phyloP scores from a whole-genome alignment of 2,329 filamentous ascomycete species.

The Coleophoma eucalyptorum region DNA sequence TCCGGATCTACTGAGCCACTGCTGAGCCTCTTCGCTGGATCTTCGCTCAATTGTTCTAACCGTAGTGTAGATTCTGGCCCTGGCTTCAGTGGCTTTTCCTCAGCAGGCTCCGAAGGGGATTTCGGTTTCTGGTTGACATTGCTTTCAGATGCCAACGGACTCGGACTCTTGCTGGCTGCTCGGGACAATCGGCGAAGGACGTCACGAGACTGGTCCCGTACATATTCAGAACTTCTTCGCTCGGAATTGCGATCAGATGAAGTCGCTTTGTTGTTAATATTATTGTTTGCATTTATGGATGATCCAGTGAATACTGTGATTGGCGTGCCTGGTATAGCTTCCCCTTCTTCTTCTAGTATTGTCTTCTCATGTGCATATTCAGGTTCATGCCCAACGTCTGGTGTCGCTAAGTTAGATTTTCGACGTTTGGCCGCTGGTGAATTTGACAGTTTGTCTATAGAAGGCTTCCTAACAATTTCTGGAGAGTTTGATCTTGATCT shows the following conservation, averaged over 20 bases:
- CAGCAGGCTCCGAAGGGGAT: background rate
- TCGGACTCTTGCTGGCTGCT: constrained; percentile 10
- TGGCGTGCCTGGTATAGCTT: constrained; percentile 15
- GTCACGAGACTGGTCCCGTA: constrained; percentile 9
- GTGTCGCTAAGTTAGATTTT: background rate
- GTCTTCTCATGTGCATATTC: constrained; percentile 12
- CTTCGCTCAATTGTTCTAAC: background rate
- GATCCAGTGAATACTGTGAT: constrained; percentile 14
- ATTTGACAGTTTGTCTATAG: background rate
- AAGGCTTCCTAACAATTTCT: constrained; percentile 2
- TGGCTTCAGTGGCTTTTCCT: background rate
- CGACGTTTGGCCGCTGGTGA: background rate
- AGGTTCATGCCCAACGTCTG: constrained; percentile 8
- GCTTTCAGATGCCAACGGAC: background rate
- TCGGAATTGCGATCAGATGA: background rate
- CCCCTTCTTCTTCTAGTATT: constrained; percentile 19
- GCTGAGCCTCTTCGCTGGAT: constrained; percentile 4
- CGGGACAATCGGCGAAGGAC: constrained; percentile 11
- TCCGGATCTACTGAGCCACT: constrained; percentile 15
- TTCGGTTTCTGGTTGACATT: background rate
- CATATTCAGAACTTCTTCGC: background rate
- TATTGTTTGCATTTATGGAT: constrained; percentile 3
- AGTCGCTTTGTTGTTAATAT: background rate
- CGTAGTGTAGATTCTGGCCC: background rate
- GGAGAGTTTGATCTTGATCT: constrained; percentile 10